Evolutionary conservation across 768 basidiomycete species (phyloP).

Genomic region (Artomyces pyxidatus): DNA sequence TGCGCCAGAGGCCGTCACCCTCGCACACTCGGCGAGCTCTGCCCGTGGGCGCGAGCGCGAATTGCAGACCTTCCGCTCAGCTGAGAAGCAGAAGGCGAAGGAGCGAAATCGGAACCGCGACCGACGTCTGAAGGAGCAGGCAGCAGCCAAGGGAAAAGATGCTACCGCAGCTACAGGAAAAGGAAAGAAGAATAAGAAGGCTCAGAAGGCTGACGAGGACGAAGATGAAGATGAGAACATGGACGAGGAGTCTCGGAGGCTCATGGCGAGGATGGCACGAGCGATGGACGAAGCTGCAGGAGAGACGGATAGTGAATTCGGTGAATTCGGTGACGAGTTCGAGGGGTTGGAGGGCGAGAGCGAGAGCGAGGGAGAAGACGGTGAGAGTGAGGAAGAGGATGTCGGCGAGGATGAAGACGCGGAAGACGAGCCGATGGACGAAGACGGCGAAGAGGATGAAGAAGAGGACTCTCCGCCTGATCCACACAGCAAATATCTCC

Average conservation of each 20-base stretch:
- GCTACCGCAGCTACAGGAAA: constrained; percentile 1
- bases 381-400: background rate
- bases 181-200: background rate
- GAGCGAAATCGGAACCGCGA: constrained; percentile 11
- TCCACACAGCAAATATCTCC: constrained; percentile 13
- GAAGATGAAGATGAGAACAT: constrained; percentile 1
- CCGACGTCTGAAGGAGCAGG: constrained; percentile 13
- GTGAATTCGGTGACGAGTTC: constrained; percentile 2
- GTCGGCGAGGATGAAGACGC: background rate
- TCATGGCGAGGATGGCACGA: constrained; percentile 11
- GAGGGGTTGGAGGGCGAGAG: background rate
- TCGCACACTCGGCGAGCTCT: constrained; percentile 11
- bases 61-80: constrained; percentile 3
- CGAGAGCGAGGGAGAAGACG: background rate
- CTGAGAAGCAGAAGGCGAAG: constrained; percentile 8
- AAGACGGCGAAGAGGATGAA: background rate
- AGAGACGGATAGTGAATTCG: background rate
- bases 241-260: constrained; percentile 1
- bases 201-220: constrained; percentile 3
- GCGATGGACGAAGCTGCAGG: constrained; percentile 15
- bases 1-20: constrained; percentile 10
- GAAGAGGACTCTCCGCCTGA: background rate
- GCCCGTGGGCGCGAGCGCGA: constrained; percentile 6
- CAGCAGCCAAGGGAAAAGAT: background rate
- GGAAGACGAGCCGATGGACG: background rate